phyloP scores from a whole-genome alignment of 2,329 filamentous ascomycete genomes.

The Stemphylium beticola region DNA sequence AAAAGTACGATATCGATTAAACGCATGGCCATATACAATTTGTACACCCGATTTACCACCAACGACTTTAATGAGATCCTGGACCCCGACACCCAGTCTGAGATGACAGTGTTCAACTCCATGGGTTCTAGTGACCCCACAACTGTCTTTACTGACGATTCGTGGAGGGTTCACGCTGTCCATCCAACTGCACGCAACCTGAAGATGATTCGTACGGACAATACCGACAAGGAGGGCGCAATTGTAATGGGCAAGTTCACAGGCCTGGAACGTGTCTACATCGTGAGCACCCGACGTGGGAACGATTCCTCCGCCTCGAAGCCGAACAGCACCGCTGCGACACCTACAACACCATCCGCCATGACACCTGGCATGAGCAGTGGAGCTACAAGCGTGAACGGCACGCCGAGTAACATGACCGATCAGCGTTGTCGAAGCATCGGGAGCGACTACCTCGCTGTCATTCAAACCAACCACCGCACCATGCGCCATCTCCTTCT shows the following conservation, averaged over 20 bases:
- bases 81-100: constrained; percentile 51
- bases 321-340: constrained; percentile 32
- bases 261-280: constrained; percentile 59
- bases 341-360: constrained; percentile 38
- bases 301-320: constrained; percentile 32
- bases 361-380: constrained; percentile 27
- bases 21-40: constrained; percentile 62
- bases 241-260: constrained; percentile 52
- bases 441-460: constrained; percentile 57
- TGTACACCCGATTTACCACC: constrained; percentile 60
- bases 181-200: constrained; percentile 44
- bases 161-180: constrained; percentile 53
- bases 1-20: constrained; percentile 56
- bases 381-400: constrained; percentile 23
- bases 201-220: constrained; percentile 58
- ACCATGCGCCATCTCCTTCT: constrained; percentile 64
- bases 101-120: constrained; percentile 62
- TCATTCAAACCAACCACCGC: constrained; percentile 57
- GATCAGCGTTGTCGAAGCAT: constrained; percentile 45
- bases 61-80: constrained; percentile 54
- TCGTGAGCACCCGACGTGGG: constrained; percentile 52
- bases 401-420: constrained; percentile 28
- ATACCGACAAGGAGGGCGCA: constrained; percentile 53
- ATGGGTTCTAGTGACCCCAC: constrained; percentile 55
- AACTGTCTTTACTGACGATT: constrained; percentile 62